Percentiles rank a stretch among this genome's conserved stretches.
These are phyloP conservation scores for Cercophora samala DNA, from an alignment of 495 filamentous ascomycete species.

Conservation along the genomic window DNA sequence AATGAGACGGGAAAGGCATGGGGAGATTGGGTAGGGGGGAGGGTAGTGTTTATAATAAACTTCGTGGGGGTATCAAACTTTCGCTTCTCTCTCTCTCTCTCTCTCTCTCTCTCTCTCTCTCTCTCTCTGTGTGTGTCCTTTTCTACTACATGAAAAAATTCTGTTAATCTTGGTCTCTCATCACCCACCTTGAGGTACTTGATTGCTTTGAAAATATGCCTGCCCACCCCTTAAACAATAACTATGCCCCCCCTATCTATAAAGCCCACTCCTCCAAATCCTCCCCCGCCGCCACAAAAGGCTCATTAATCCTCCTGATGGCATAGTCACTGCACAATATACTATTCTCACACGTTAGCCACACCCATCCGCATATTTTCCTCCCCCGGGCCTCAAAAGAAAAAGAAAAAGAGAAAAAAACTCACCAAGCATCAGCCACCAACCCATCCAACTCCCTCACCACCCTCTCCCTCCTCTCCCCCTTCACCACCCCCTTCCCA, in stretches of 20 bases:
- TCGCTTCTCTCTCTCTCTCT: background rate
- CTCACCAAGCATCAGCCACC: conserved; percentile 60
- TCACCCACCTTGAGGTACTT: no score
- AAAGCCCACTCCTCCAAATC: conserved; percentile 79
- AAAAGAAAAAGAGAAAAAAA: conserved; percentile 15
- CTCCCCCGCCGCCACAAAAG: conserved; percentile 72
- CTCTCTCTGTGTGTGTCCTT: no score
- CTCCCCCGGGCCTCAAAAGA: background rate
- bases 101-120: no score
- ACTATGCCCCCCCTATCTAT: conserved; percentile 37
- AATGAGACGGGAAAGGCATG: no score
- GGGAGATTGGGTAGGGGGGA: no score
- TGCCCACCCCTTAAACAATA: no score
- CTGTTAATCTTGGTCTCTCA: no score
- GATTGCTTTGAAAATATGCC: no score
- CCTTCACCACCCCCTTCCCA: conserved; percentile 62
- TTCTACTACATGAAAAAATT: no score
- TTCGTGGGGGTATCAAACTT: background rate
- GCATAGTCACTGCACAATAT: conserved; percentile 92
- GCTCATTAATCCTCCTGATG: conserved; percentile 87
- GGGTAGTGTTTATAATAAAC: no score
- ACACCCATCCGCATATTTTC: background rate
- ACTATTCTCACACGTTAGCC: conserved; percentile 39
- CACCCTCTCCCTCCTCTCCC: conserved; percentile 70
- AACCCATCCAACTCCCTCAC: conserved; percentile 85